Conservation (phyloP, 2,329 filamentous ascomycete genomes). For the Ilyonectria robusta region DNA sequence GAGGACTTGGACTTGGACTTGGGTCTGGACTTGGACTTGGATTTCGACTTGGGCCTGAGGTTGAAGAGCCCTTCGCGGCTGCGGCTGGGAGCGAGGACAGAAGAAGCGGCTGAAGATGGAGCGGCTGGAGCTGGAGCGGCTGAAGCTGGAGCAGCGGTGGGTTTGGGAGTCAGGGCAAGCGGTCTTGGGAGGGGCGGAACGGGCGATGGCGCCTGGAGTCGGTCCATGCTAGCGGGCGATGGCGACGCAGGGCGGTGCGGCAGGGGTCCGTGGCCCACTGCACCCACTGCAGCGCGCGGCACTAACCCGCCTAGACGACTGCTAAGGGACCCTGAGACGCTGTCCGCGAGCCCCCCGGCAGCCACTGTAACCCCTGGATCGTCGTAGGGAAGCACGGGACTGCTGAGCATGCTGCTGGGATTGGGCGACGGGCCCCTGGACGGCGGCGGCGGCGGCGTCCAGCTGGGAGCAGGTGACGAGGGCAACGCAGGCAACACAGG, state of each 20-base stretch:
- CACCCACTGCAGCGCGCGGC: slow-evolving; percentile 38
- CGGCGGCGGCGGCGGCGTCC: slow-evolving; percentile 3
- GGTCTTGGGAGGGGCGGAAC: slow-evolving; percentile 40
- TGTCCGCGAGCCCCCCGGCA: slow-evolving; percentile 33
- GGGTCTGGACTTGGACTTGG: slow-evolving; percentile 31
- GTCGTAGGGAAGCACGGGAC: no score
- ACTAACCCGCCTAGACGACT: slow-evolving; percentile 37
- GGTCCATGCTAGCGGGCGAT: slow-evolving; percentile 30
- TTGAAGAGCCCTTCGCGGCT: slow-evolving; percentile 20
- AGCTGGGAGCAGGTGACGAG: not conserved
- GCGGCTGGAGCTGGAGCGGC: slow-evolving; percentile 35
- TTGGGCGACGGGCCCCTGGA: not conserved
- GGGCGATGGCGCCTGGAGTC: slow-evolving; percentile 37
- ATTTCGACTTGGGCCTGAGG: slow-evolving; percentile 33
- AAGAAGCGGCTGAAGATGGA: slow-evolving; percentile 17
- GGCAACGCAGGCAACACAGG: no score
- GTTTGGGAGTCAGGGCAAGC: slow-evolving; percentile 49
- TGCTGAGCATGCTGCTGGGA: not conserved
- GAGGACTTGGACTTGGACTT: slow-evolving; percentile 1
- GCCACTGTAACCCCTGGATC: not conserved
- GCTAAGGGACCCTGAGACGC: slow-evolving; percentile 31
- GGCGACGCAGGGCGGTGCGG: slow-evolving; percentile 34
- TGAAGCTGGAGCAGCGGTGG: slow-evolving; percentile 45
- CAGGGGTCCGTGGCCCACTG: slow-evolving; percentile 33
- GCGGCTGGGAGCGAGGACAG: slow-evolving; percentile 28